phyloP scores from a whole-genome alignment of 2,329 filamentous ascomycete genomes.

The Neofusicoccum parvum region DNA sequence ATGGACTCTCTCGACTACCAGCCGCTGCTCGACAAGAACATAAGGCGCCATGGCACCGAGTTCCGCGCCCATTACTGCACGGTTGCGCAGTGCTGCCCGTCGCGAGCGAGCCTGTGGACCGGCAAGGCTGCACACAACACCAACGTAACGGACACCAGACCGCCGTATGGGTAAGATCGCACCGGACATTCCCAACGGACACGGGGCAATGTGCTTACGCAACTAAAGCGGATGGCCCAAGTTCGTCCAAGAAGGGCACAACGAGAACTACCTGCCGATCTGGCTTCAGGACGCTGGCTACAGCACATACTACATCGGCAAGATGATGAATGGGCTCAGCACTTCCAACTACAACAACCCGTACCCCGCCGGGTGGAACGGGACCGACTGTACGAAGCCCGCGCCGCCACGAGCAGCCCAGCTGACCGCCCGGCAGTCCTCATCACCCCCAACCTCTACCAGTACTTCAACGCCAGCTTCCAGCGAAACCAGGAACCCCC shows the following conservation, averaged over 20 bases:
- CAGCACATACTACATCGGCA: constrained; percentile 71
- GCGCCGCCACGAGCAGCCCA: not conserved
- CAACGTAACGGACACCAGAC: constrained; percentile 63
- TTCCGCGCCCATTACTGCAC: constrained; percentile 68
- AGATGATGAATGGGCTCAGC: constrained; percentile 68
- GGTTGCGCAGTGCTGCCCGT: constrained; percentile 67
- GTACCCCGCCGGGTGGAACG: constrained; percentile 60
- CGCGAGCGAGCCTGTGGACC: constrained; percentile 65
- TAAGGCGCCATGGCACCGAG: constrained; percentile 60
- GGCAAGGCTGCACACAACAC: constrained; percentile 70
- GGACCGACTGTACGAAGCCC: constrained; percentile 36
- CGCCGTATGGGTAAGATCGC: constrained; percentile 49
- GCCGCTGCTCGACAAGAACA: constrained; percentile 58
- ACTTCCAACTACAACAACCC: constrained; percentile 63
- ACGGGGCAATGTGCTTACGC: not conserved
- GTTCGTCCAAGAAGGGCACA: constrained; percentile 65
- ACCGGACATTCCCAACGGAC: constrained; percentile 27
- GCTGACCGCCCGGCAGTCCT: constrained; percentile 43
- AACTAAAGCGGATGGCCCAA: constrained; percentile 59
- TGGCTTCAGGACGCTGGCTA: constrained; percentile 71
- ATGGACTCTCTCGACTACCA: constrained; percentile 65
- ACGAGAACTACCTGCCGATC: constrained; percentile 68
- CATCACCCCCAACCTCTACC: constrained; percentile 68
- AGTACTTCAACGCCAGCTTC: constrained; percentile 67
- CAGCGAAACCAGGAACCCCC: constrained; percentile 62